Percentiles rank a stretch among this genome's conserved stretches.
Evolutionary conservation across 257 asterid species (phyloP).

Genomic region (Przewalskia tangutica): DNA sequence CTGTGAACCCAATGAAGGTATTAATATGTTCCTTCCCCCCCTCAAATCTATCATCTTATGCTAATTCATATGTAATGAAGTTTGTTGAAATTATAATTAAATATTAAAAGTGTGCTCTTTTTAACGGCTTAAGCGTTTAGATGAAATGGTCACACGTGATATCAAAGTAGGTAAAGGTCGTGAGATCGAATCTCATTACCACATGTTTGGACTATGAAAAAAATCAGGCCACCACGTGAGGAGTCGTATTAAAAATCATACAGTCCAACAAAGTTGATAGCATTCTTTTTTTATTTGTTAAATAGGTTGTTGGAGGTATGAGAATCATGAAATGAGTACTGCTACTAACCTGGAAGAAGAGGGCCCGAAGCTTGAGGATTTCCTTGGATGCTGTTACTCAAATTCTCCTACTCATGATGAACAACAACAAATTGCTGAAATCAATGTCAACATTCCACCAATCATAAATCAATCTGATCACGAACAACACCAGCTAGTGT

Average conservation of each 20-base stretch:
- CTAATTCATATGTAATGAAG: background rate
- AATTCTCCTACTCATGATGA: conserved; percentile 30
- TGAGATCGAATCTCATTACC: too few species aligned
- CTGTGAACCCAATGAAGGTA: conserved; percentile 9
- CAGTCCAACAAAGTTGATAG: too few species aligned
- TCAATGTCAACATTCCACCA: conserved; percentile 58
- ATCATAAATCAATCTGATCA: background rate
- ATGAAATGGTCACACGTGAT: too few species aligned
- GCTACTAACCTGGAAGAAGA: conserved; percentile 22
- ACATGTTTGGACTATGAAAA: too few species aligned
- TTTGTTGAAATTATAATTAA: background rate
- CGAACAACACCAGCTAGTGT: background rate
- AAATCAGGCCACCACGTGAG: too few species aligned
- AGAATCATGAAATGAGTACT: conserved; percentile 15
- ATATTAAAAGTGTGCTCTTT: background rate
- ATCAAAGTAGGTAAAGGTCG: too few species aligned
- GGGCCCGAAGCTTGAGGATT: conserved; percentile 69
- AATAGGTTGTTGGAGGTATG: conserved; percentile 49
- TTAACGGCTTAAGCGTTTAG: too few species aligned
- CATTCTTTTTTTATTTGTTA: background rate
- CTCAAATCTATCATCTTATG: too few species aligned
- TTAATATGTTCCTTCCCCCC: too few species aligned
- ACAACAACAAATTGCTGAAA: conserved; percentile 17
- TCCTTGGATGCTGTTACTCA: conserved; percentile 56
- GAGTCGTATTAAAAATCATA: too few species aligned